Conservation (phyloP, 352 stramenopile genomes). For the Pythium scleroteichum region DNA sequence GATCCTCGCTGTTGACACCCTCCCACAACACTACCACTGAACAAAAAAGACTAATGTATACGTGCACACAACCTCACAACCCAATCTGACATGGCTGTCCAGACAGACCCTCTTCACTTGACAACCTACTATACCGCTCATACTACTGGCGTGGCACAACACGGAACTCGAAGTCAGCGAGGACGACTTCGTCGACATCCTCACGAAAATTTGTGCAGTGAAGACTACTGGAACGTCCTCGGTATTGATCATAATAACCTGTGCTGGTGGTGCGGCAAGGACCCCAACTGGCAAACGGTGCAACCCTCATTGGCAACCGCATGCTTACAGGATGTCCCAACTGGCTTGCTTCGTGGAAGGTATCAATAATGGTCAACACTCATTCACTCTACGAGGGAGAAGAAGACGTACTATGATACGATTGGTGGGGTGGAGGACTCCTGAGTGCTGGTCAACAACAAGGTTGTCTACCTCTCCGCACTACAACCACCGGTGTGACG, state of each 20-base stretch:
- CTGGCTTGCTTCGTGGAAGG: constrained; percentile 84
- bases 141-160: no score
- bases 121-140: no score
- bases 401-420: constrained; percentile 69
- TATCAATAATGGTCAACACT: constrained; percentile 50
- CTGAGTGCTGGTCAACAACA: constrained; percentile 68
- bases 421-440: constrained; percentile 78
- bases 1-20: neutral
- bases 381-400: no score
- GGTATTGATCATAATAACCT: constrained; percentile 80
- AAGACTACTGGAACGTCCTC: constrained; percentile 81
- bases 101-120: no score
- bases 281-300: constrained; percentile 55
- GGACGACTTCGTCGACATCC: no score
- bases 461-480: constrained; percentile 79
- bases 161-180: no score
- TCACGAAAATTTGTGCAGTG: constrained; percentile 50
- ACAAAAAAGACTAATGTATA: neutral
- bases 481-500: constrained; percentile 71
- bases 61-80: neutral
- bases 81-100: no score
- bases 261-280: constrained; percentile 49
- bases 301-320: constrained; percentile 69
- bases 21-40: no score
- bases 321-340: constrained; percentile 71